Evolutionary conservation across 2,329 filamentous ascomycete genomes (phyloP), one percentile per base, ranked within the genome.

Genomic region (Didymosphaeria variabile): DNA sequence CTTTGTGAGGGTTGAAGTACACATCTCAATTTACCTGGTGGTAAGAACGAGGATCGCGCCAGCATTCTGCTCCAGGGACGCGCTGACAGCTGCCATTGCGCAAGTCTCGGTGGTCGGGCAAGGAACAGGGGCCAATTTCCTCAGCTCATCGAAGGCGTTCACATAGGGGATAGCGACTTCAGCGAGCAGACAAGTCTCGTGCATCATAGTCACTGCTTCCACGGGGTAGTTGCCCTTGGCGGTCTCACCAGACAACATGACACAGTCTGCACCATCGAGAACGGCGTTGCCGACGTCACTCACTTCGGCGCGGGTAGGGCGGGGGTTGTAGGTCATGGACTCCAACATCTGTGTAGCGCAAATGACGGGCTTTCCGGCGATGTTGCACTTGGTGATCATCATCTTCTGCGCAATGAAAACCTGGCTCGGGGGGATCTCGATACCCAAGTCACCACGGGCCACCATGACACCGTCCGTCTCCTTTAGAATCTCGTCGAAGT

Each of bases 311-410:
- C 95, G 93, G 67, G 95, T 99, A 55, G 95, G 95, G 66, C 95
- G 92, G 70, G 95, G 95, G 87, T 99, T 99, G 88, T 97, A 97
- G 82, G 97, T 99, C 95, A 99, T 99, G 70, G 93, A 97, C 88
- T 99, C 95, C 72, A 99, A 88, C 95, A 99, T 99, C 86, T 99
- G 95, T 44, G 95, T 99, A 62, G 95, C 95, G 83, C 94, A 98
- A 80, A 99, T 97, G 80, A 94, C 94, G 71, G 95, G 95, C 88
- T 99, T 99, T 82, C 95, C 95, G 72, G 93, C 94, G 78, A 97
- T 90, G 87, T 99, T 99, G 89, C 95, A 99, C 90, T 98, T 98
- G 83, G 95, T 94, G 82, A 99, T 99, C 88, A 99, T 94, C 92
- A 99, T 99, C 91, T 99, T 99, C 87, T 99, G 95, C 59, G 95